Conservation (phyloP, 371 early-diverging fungal genomes). For the Mucor circinelloides region DNA sequence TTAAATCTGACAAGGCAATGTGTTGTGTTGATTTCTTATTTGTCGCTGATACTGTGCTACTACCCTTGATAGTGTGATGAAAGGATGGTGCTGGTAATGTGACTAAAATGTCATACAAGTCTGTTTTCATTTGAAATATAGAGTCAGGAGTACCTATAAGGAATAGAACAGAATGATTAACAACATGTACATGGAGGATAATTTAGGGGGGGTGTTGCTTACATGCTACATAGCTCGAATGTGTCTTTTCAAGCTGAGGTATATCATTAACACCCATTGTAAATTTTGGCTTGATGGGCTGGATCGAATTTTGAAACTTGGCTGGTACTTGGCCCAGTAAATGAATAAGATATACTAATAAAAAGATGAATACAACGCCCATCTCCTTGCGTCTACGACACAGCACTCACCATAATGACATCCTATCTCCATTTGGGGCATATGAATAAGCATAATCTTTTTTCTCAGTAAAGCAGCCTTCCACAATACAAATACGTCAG, state of each 20-base stretch:
- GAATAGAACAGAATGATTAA: background rate
- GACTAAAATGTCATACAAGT: conserved; percentile 58
- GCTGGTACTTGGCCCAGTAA: conserved; percentile 35
- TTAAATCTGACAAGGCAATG: conserved; percentile 4
- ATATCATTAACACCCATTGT: conserved; percentile 63
- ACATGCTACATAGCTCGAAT: conserved; percentile 61
- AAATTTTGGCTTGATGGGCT: conserved; percentile 41
- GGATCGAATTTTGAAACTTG: conserved; percentile 10
- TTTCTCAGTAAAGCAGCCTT: conserved; percentile 58
- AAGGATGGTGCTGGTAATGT: conserved; percentile 36
- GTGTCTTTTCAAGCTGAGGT: conserved; percentile 33
- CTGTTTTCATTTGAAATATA: conserved; percentile 54
- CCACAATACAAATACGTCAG: conserved; percentile 60
- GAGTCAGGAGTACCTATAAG: conserved; percentile 60
- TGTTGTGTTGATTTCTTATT: conserved; percentile 1
- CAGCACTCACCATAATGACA: conserved; percentile 52
- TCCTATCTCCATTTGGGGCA: conserved; percentile 50
- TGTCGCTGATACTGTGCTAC: background rate
- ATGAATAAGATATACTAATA: conserved; percentile 46
- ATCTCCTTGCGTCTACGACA: background rate
- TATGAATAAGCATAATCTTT: conserved; percentile 54
- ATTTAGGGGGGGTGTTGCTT: conserved; percentile 11
- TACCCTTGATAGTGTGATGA: background rate
- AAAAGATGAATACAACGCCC: background rate
- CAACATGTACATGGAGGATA: background rate